Evolutionary conservation across 805 yeast species (phyloP).

Genomic region (Candida easanensis): DNA sequence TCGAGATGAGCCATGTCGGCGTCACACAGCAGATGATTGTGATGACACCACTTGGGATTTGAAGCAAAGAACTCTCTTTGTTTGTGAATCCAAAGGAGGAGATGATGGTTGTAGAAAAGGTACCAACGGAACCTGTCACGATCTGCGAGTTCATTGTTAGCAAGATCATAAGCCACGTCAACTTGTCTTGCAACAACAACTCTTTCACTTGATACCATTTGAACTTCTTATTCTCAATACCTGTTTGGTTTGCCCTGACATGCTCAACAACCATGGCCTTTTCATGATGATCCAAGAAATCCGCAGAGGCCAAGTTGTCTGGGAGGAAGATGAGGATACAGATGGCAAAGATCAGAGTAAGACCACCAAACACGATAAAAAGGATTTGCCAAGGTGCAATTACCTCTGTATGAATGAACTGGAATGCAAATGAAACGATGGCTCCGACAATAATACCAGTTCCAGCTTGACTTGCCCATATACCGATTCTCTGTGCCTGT

Average conservation of each 20-base stretch:
- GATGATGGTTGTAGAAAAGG: slow-evolving; percentile 19
- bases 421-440: slow-evolving; percentile 47
- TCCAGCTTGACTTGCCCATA: slow-evolving; percentile 55
- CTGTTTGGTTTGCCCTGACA: slow-evolving; percentile 43
- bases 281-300: slow-evolving; percentile 36
- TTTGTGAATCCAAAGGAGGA: slow-evolving; percentile 20
- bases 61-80: slow-evolving; percentile 42
- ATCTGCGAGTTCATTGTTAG: slow-evolving; percentile 42
- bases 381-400: slow-evolving; percentile 56
- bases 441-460: slow-evolving; percentile 44
- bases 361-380: slow-evolving; percentile 50
- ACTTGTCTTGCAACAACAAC: slow-evolving; percentile 38
- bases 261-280: slow-evolving; percentile 38
- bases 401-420: slow-evolving; percentile 39
- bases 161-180: slow-evolving; percentile 44
- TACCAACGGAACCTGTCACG: slow-evolving; percentile 42
- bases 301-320: slow-evolving; percentile 38
- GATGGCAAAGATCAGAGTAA: slow-evolving; percentile 48
- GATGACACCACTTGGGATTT: slow-evolving; percentile 52
- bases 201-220: slow-evolving; percentile 41
- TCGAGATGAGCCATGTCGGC: slow-evolving; percentile 35
- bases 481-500: slow-evolving; percentile 50
- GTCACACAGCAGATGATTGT: slow-evolving; percentile 39
- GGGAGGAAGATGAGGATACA: slow-evolving; percentile 43
- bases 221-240: slow-evolving; percentile 43